Evolutionary conservation across 1,139 yeast species (phyloP), one percentile per base, ranked within the genome.

Genomic region (Blastobotrys malaysiensis): DNA sequence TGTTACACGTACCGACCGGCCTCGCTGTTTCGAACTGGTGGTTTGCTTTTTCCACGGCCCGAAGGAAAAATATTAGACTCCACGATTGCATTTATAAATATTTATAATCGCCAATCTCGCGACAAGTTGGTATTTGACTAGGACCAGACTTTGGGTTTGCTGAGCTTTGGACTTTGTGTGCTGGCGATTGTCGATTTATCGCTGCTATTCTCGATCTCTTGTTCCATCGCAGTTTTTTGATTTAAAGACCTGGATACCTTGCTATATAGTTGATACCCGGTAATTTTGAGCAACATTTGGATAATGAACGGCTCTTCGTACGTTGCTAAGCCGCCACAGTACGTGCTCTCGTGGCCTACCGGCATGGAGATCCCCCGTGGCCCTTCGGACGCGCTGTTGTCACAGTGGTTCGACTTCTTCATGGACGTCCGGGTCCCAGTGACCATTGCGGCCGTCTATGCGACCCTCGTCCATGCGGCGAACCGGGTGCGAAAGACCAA

Each of bases 361-460:
- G 66, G 68, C 46, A 60, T 67, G 22, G 63, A 58, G 21, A 51
- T 68, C 39, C 71, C 71, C 5, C 53, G 57, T 7, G 66, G 64
- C 2, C 67, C 69, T 14, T 57, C 53, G 11, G 66, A 61, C 16
- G 53, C 65, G n/a, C 61, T 64, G 36, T 59, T 67, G 21, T 65
- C 63, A 5, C 52, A 56, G 36, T 59, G 61, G 57, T 77, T 73
- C 58, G 69, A 71, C 14, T 53, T 63, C 31, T 66, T 75, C 27
- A 66, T 77, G 64, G 72, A 74, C 53, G 68, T 70, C 26, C 58
- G 68, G 16, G 72, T 84, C 16, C 88, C 89, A 2, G 64, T 84
- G 59, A 73, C 82, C 36, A 77, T 84, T 58, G 88, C 88, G 5
- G 61, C 81, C 7, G 74, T 77, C 19, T 85, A 85, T 69, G 85